Percentiles rank a stretch among this genome's conserved stretches.
These are phyloP conservation scores for Apiospora rasikravindrae DNA, from an alignment of 2,329 filamentous ascomycete species.

Conservation along the genomic window DNA sequence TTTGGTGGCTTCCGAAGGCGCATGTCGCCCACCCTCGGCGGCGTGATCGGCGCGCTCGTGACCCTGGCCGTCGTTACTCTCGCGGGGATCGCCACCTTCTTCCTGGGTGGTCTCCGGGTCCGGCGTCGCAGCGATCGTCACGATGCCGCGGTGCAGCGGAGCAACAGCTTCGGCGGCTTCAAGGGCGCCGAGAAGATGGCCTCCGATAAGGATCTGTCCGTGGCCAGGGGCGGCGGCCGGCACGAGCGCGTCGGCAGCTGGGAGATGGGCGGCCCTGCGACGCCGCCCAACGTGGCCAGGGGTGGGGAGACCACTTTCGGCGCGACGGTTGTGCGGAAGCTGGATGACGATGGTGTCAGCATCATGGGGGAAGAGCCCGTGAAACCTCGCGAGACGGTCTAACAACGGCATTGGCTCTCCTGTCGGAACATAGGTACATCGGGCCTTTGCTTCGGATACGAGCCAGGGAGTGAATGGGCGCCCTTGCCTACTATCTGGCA, in stretches of 20 bases:
- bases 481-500: too few species aligned
- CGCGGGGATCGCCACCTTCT: conserved; percentile 27
- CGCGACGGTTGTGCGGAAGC: conserved; percentile 22
- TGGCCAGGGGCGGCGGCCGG: conserved; percentile 44
- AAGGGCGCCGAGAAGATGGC: conserved; percentile 51
- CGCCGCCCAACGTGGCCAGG: conserved; percentile 26
- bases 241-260: conserved; percentile 57
- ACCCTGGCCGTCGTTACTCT: conserved; percentile 41
- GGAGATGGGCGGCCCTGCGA: conserved; percentile 44
- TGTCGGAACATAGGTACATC: too few species aligned
- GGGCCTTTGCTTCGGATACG: neutral
- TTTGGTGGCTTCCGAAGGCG: conserved; percentile 11
- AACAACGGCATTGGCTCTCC: neutral
- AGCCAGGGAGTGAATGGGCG: too few species aligned
- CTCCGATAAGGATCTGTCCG: conserved; percentile 49
- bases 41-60: conserved; percentile 52
- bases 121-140: neutral
- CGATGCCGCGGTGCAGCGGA: neutral
- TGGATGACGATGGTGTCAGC: conserved; percentile 43
- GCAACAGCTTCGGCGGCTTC: conserved; percentile 43
- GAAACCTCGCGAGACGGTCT: conserved; percentile 31
- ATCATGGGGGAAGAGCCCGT: conserved; percentile 44
- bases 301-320: conserved; percentile 26
- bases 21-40: conserved; percentile 47
- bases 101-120: conserved; percentile 39